These are phyloP conservation scores for Mucor mucedo DNA, from an alignment of 371 early-diverging fungal species.

Conservation along the genomic window DNA sequence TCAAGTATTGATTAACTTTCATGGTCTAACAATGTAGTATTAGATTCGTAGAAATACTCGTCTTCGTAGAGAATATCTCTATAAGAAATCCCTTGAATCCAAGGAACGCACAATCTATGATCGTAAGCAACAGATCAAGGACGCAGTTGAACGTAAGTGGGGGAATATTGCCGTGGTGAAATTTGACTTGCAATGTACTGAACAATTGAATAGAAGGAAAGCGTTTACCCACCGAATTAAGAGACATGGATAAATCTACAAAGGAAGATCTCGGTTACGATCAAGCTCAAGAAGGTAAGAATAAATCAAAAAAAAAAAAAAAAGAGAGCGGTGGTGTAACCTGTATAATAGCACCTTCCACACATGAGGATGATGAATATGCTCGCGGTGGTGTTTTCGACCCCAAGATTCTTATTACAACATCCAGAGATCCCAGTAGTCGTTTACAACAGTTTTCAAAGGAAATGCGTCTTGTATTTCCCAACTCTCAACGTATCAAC, in stretches of 20 bases:
- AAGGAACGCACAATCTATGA: conserved; percentile 91
- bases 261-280: conserved; percentile 86
- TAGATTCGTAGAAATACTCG: conserved; percentile 86
- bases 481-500: conserved; percentile 97
- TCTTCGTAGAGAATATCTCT: conserved; percentile 91
- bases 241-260: conserved; percentile 76
- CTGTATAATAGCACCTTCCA: conserved; percentile 61
- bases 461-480: conserved; percentile 96
- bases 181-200: background rate
- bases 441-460: conserved; percentile 97
- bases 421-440: conserved; percentile 95
- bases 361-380: conserved; percentile 97
- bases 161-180: conserved; percentile 34
- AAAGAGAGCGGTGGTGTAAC: background rate
- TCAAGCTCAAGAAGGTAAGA: conserved; percentile 81
- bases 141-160: conserved; percentile 80
- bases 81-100: conserved; percentile 92
- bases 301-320: background rate
- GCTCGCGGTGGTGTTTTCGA: conserved; percentile 90
- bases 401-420: conserved; percentile 97
- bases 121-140: conserved; percentile 90
- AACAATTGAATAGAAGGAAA: conserved; percentile 72
- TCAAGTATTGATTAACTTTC: background rate
- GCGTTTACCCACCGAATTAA: conserved; percentile 82
- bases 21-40: too few species aligned